Percentiles rank a stretch among this genome's conserved stretches.
Conservation (phyloP, 2,329 filamentous ascomycete species). For the Scolecobasidium constrictum region DNA sequence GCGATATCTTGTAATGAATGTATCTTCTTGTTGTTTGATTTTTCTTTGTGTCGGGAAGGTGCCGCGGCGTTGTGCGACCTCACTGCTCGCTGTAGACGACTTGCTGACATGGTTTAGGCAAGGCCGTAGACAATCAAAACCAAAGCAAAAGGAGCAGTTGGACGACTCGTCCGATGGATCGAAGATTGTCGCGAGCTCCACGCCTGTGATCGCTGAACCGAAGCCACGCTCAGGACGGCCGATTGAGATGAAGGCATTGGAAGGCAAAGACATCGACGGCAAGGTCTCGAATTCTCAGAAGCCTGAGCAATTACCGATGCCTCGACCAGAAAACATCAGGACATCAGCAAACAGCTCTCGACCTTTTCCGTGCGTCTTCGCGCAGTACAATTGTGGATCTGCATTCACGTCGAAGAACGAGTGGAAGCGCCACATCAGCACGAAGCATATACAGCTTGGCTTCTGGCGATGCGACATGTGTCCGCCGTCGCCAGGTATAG, state of each 20-base stretch:
- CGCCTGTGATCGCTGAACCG: conserved; percentile 6
- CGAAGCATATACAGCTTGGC: conserved; percentile 65
- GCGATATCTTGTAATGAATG: no score
- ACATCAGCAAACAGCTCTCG: conserved; percentile 19
- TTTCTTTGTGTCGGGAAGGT: no score
- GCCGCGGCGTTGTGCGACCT: no score
- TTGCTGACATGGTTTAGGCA: conserved; percentile 4
- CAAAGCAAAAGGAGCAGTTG: background rate
- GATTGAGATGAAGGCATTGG: conserved; percentile 7
- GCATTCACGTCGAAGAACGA: conserved; percentile 80
- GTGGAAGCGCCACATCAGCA: conserved; percentile 82
- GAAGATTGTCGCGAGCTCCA: background rate
- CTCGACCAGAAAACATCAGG: conserved; percentile 1
- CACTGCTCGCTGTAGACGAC: no score
- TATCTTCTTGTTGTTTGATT: no score
- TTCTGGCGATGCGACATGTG: conserved; percentile 69
- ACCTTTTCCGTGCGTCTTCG: conserved; percentile 67
- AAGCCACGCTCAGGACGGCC: conserved; percentile 4
- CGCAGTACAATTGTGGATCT: conserved; percentile 61
- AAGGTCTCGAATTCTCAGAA: conserved; percentile 1
- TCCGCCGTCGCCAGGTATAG: conserved; percentile 16
- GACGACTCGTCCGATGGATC: background rate
- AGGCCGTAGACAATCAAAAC: conserved; percentile 6
- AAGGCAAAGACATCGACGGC: background rate
- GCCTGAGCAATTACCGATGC: conserved; percentile 3